Percentiles rank a stretch among this genome's conserved stretches.
Evolutionary conservation across 2,329 filamentous ascomycete species (phyloP).

Genomic region (Cucurbitaria berberidis): DNA sequence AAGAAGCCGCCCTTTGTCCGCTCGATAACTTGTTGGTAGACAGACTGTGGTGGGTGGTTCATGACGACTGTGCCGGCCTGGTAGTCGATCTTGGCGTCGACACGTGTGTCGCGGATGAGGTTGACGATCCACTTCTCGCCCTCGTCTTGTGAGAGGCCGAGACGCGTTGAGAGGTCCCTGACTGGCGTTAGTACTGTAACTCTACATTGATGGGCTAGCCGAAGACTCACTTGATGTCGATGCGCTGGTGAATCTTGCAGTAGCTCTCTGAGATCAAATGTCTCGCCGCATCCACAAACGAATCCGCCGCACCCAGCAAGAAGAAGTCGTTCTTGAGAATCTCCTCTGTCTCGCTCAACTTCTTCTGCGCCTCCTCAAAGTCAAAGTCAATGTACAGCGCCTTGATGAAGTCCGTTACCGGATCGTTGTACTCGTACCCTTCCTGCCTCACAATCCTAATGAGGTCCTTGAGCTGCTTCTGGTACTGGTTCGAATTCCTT

Average conservation of each 20-base stretch:
- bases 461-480: constrained; percentile 98
- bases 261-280: constrained; percentile 98
- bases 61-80: constrained; percentile 98
- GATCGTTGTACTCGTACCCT: constrained; percentile 95
- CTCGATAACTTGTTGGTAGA: constrained; percentile 99
- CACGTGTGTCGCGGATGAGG: constrained; percentile 93
- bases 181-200: constrained; percentile 12
- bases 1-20: constrained; percentile 99
- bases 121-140: constrained; percentile 99
- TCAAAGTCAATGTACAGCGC: constrained; percentile 96
- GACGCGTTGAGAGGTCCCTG: constrained; percentile 84
- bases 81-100: constrained; percentile 99
- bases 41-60: constrained; percentile 98
- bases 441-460: constrained; percentile 96
- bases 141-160: constrained; percentile 90
- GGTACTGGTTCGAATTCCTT: constrained; percentile 86
- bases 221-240: constrained; percentile 80
- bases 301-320: constrained; percentile 80
- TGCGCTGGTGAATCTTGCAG: constrained; percentile 99
- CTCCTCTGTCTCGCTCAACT: constrained; percentile 84
- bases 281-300: constrained; percentile 90
- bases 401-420: constrained; percentile 94
- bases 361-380: constrained; percentile 93
- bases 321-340: constrained; percentile 96
- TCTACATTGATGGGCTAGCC: background rate